Evolutionary conservation across 2,329 filamentous ascomycete genomes (phyloP).

Genomic region (Apiospora aurea): DNA sequence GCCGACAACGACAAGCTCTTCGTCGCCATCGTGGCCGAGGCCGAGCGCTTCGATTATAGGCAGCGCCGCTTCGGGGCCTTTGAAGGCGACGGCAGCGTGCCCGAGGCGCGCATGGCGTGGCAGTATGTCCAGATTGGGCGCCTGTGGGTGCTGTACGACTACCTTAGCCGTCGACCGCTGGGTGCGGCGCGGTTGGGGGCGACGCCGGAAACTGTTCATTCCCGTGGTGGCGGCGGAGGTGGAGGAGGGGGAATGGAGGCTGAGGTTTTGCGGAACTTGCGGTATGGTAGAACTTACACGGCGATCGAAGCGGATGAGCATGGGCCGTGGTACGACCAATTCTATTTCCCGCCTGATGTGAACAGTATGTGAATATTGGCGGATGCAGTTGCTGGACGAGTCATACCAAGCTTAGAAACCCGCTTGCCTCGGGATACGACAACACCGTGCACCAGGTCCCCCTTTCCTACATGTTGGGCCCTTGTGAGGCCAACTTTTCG

Average conservation of each 20-base stretch:
- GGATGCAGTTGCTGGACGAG: no score
- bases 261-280: not conserved
- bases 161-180: not conserved
- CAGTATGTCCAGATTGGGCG: not conserved
- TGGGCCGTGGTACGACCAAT: not conserved
- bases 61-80: not conserved
- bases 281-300: no score
- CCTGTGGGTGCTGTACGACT: not conserved
- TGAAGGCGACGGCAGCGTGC: not conserved
- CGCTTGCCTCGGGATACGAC: no score
- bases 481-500: no score
- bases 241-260: not conserved
- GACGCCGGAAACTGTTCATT: not conserved
- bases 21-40: constrained; percentile 5
- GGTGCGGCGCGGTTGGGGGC: not conserved
- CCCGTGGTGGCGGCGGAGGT: not conserved
- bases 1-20: not conserved
- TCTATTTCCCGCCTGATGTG: not conserved
- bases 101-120: not conserved
- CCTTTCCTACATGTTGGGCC: no score
- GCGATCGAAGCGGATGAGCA: not conserved
- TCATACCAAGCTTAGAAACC: no score
- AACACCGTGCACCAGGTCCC: no score
- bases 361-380: not conserved
- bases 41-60: constrained; percentile 1